These are phyloP conservation scores for Fusarium tricinctum DNA, from an alignment of 2,329 filamentous ascomycete genomes.

Conservation along the genomic window DNA sequence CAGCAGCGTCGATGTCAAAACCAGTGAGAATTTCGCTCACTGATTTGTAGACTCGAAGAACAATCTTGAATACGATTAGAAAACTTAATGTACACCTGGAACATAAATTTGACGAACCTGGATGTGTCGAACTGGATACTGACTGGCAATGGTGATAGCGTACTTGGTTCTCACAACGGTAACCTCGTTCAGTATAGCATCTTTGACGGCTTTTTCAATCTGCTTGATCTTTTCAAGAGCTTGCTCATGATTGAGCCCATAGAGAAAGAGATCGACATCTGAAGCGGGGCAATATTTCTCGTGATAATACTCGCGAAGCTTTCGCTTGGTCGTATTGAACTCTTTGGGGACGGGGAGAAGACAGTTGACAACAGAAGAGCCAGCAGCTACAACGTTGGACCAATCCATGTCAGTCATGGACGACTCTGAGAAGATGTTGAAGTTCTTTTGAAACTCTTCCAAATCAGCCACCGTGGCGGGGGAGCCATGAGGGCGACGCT, in stretches of 20 bases:
- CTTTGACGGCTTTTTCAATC: slow-evolving; percentile 81
- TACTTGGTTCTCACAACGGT: slow-evolving; percentile 89
- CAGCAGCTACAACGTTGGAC: slow-evolving; percentile 85
- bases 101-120: slow-evolving; percentile 59
- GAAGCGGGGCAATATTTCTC: slow-evolving; percentile 85
- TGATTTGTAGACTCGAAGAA: slow-evolving; percentile 86
- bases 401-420: slow-evolving; percentile 82
- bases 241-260: slow-evolving; percentile 81
- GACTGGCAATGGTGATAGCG: slow-evolving; percentile 85
- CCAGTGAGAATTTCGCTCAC: slow-evolving; percentile 87
- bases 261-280: slow-evolving; percentile 89
- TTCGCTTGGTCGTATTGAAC: slow-evolving; percentile 73
- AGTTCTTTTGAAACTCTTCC: slow-evolving; percentile 82
- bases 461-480: slow-evolving; percentile 77
- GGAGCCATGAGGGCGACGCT: slow-evolving; percentile 73
- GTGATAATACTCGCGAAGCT: slow-evolving; percentile 81
- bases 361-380: slow-evolving; percentile 84
- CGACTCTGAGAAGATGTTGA: slow-evolving; percentile 84
- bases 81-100: neutral
- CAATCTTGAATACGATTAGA: slow-evolving; percentile 68
- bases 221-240: slow-evolving; percentile 87
- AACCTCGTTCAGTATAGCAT: slow-evolving; percentile 84
- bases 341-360: slow-evolving; percentile 77
- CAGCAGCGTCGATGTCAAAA: slow-evolving; percentile 89
- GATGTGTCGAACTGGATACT: slow-evolving; percentile 86